phyloP scores from a whole-genome alignment of 495 filamentous ascomycete species.

The Trichocladium uniseriatum region DNA sequence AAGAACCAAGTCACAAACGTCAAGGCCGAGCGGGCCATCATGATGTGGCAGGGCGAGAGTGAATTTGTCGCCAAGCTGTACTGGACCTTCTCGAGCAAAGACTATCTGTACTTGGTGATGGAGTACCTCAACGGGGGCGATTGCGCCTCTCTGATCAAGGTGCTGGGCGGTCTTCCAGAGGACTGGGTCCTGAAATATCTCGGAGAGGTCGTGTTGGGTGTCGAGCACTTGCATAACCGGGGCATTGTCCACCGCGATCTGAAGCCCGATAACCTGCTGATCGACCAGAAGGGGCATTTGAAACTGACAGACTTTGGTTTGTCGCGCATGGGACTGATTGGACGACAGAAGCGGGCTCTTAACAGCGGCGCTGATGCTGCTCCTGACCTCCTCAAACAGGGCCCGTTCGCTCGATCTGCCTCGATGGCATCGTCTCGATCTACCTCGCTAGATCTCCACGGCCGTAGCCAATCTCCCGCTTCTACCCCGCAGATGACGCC shows the following conservation, averaged over 20 bases:
- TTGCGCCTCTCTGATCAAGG: constrained; percentile 91
- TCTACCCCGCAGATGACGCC: constrained; percentile 85
- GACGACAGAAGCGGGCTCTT: constrained; percentile 86
- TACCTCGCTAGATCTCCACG: constrained; percentile 85
- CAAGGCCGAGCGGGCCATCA: constrained; percentile 97
- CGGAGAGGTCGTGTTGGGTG: constrained; percentile 86
- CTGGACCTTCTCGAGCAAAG: constrained; percentile 99
- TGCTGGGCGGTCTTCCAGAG: constrained; percentile 80
- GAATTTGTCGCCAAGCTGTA: constrained; percentile 98
- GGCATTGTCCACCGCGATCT: constrained; percentile 94
- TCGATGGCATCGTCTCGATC: constrained; percentile 92
- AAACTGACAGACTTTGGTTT: constrained; percentile 97
- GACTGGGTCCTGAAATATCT: constrained; percentile 98
- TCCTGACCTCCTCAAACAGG: constrained; percentile 85
- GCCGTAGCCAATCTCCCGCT: constrained; percentile 58
- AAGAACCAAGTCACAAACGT: constrained; percentile 99
- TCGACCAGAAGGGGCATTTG: constrained; percentile 92
- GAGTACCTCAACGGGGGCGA: constrained; percentile 98
- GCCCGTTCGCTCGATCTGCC: constrained; percentile 73
- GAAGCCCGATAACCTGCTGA: constrained; percentile 94
- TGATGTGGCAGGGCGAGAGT: constrained; percentile 99
- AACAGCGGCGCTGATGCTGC: constrained; percentile 71
- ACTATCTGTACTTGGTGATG: constrained; percentile 98
- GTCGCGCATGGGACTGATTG: constrained; percentile 93
- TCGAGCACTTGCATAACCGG: constrained; percentile 88